Evolutionary conservation across 192 early-diverging fungal genomes (phyloP).

Genomic region (Backusella circina): DNA sequence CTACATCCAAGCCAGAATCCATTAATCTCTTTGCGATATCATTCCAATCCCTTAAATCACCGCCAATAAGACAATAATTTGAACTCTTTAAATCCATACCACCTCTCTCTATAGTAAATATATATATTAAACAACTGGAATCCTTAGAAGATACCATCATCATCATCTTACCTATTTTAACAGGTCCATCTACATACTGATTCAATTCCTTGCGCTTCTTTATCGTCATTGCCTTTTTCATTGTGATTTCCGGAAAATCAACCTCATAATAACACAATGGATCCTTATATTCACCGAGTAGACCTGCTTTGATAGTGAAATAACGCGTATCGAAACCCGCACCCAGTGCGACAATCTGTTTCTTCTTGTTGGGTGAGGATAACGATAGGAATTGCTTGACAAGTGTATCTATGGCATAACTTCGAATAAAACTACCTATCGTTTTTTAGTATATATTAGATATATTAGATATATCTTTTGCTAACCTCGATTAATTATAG

Average conservation of each 20-base stretch:
- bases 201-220: constrained; percentile 39
- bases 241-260: constrained; percentile 86
- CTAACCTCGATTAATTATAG: constrained; percentile 89
- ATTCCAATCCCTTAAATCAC: constrained; percentile 74
- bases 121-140: background rate
- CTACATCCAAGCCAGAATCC: constrained; percentile 52
- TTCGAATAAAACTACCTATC: constrained; percentile 76
- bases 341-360: constrained; percentile 86
- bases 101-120: constrained; percentile 46
- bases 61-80: constrained; percentile 71
- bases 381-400: constrained; percentile 59
- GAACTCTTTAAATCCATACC: constrained; percentile 69
- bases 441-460: background rate
- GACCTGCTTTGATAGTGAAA: constrained; percentile 61
- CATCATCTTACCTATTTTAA: constrained; percentile 36
- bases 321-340: constrained; percentile 93
- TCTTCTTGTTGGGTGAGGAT: constrained; percentile 31
- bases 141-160: background rate
- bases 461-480: background rate
- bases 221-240: constrained; percentile 72
- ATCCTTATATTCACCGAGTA: background rate
- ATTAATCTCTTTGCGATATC: constrained; percentile 58
- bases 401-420: constrained; percentile 60
- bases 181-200: constrained; percentile 28
- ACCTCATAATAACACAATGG: constrained; percentile 74